phyloP scores from a whole-genome alignment of 1,139 yeast genomes.

The Yarrowia galli region DNA sequence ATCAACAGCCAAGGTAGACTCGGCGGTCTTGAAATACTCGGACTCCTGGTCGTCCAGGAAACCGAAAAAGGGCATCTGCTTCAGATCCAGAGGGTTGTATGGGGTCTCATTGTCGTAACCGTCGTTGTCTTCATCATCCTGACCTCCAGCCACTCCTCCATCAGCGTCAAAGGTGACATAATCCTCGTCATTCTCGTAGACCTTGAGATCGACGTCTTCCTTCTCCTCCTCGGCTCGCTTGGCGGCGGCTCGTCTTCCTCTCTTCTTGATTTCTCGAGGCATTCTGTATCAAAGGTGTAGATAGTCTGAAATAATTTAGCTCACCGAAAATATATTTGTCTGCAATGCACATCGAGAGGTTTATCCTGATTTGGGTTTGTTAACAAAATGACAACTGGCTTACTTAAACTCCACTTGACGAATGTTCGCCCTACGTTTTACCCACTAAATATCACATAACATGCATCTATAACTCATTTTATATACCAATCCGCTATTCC shows the following conservation, averaged over 20 bases:
- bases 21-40: conserved; percentile 92
- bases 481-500: conserved; percentile 15
- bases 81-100: conserved; percentile 37
- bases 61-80: conserved; percentile 68
- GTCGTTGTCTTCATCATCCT: conserved; percentile 40
- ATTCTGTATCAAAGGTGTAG: conserved; percentile 28
- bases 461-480: conserved; percentile 38
- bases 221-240: conserved; percentile 50
- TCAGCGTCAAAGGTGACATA: conserved; percentile 32
- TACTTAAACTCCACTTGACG: background rate
- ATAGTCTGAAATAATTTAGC: conserved; percentile 14
- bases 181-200: conserved; percentile 30
- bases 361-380: background rate
- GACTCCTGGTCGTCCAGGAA: conserved; percentile 81
- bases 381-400: too few relatives aligned
- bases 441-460: background rate
- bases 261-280: conserved; percentile 48
- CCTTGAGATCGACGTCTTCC: conserved; percentile 36
- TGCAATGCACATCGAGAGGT: conserved; percentile 13
- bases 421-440: background rate
- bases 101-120: conserved; percentile 39
- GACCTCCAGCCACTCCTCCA: conserved; percentile 40
- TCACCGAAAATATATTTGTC: conserved; percentile 22
- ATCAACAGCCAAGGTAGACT: conserved; percentile 79
- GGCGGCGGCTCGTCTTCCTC: conserved; percentile 74